Base-by-base conservation (phyloP, 2,329 filamentous ascomycete genomes). In the Fusarium sp. region DNA sequence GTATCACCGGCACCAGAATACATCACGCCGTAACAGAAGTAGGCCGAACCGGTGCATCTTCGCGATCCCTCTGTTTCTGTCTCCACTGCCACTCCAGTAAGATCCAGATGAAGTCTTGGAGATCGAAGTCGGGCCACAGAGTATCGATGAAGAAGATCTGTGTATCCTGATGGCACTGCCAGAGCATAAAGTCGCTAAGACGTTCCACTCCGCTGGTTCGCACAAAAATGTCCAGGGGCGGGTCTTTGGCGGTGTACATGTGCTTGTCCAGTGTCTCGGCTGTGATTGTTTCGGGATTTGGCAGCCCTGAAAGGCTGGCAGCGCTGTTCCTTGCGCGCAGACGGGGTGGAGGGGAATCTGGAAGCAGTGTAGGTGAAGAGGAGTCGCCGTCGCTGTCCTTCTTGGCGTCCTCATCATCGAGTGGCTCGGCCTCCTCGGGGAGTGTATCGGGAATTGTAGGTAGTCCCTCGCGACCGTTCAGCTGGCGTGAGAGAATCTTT, bases 161-260 rank as follows among this genome's bases (percentile, higher is more conserved):
- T 0, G 96, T 97, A 67, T 95, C 85, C 75, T 97, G 88, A 75
- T 98, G 94, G 73, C 93, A 96, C 79, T 99, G 96, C 96, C 96
- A 99, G 32, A 99, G 88, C 94, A 99, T 96, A 74, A 98, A 99
- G 77, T 99, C 96, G 75, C 94, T 97, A 60, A 99, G 83, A 47
- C 96, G 87, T 78, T 94, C 91, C 15, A 99, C 96, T 26, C 94
- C 95, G 65, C 94, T 97, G 6, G 96, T 99, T 49, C 96, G 89
- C 49, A 99, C 86, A 54, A 99, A 89, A 14, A 99, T 85, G 75
- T 99, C 96, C 40, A 98, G 82, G 1, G 96, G 96, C 17, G 96
- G 96, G 65, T 92, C 90, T 52, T 89, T 88, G 47, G 91, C 88
- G 6, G 95, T 98, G 80, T 97, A 96, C 81, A 96, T 93, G 79